A percentile compares a stretch with the other conserved stretches of the same genome.
These are phyloP conservation scores for Thinopyrum elongatum DNA, from an alignment of 176 grass and related monocot species.

Conservation along the genomic window DNA sequence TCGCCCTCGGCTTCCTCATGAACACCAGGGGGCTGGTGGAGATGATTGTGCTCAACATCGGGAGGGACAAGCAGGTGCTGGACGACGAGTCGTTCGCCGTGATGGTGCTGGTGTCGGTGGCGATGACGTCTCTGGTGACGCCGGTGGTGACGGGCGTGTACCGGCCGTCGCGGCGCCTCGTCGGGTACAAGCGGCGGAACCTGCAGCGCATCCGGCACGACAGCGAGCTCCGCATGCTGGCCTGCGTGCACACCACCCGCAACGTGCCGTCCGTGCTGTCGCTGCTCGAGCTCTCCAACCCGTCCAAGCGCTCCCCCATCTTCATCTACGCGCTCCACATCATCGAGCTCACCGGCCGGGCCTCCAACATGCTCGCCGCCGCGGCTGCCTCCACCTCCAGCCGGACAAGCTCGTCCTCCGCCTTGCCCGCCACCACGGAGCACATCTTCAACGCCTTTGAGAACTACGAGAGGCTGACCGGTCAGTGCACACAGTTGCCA, in stretches of 20 bases:
- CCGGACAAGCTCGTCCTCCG: neutral
- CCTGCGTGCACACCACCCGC: conserved; percentile 77
- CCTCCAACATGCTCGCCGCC: conserved; percentile 78
- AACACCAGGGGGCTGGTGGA: conserved; percentile 72
- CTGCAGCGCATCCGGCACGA: conserved; percentile 69
- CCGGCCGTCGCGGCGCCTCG: conserved; percentile 40
- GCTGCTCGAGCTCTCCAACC: conserved; percentile 70
- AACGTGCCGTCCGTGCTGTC: conserved; percentile 82
- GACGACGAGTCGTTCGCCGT: conserved; percentile 63
- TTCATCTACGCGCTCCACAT: conserved; percentile 93
- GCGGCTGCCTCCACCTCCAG: conserved; percentile 29
- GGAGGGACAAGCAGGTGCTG: conserved; percentile 68
- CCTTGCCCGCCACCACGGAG: conserved; percentile 26
- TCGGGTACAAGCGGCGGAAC: conserved; percentile 85
- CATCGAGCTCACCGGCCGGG: conserved; percentile 79
- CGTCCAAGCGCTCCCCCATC: conserved; percentile 78
- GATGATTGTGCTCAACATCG: conserved; percentile 81
- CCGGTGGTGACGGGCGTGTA: conserved; percentile 55
- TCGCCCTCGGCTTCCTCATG: conserved; percentile 78
- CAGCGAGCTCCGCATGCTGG: conserved; percentile 81
- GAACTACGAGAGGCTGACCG: conserved; percentile 55
- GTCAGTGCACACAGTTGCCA: neutral
- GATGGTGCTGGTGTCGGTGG: conserved; percentile 62
- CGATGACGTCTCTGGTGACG: conserved; percentile 65
- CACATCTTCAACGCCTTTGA: conserved; percentile 83